A percentile compares a stretch with the other conserved stretches of the same genome.
phyloP scores from a whole-genome alignment of 176 grass and related monocot genomes.

The Bonia amplexicaulis region DNA sequence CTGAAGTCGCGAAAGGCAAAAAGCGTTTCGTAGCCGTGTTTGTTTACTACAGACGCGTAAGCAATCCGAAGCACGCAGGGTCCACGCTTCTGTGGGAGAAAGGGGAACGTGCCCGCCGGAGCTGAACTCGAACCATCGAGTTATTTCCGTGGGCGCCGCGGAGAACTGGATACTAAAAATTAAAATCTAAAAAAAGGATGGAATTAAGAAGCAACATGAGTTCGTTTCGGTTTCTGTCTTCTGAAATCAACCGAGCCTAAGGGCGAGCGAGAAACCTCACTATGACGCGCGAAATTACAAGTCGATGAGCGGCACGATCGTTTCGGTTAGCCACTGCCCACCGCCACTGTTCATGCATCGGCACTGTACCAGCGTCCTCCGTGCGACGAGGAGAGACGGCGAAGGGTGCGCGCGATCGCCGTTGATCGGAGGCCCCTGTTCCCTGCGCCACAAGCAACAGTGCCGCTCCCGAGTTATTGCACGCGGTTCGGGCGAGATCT shows the following conservation, averaged over 20 bases:
- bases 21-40: not conserved
- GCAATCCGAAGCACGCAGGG: not conserved
- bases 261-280: no score
- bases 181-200: no score
- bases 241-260: accelerated
- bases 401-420: not conserved
- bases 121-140: not conserved
- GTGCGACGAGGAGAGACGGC: not conserved
- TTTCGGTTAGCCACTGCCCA: not conserved
- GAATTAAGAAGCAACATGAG: no score
- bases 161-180: not conserved
- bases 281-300: no score
- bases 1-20: not conserved
- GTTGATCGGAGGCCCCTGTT: not conserved
- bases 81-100: not conserved
- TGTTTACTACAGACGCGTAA: not conserved
- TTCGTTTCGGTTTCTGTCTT: no score
- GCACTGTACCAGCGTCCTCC: no score
- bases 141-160: not conserved
- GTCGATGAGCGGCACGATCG: not conserved
- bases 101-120: not conserved
- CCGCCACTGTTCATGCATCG: no score
- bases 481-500: constrained; percentile 2
- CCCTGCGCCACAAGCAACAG: constrained; percentile 39
- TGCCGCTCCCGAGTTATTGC: constrained; percentile 5